Conservation (phyloP, 805 yeast species). For the Ogataea chonburiensis region DNA sequence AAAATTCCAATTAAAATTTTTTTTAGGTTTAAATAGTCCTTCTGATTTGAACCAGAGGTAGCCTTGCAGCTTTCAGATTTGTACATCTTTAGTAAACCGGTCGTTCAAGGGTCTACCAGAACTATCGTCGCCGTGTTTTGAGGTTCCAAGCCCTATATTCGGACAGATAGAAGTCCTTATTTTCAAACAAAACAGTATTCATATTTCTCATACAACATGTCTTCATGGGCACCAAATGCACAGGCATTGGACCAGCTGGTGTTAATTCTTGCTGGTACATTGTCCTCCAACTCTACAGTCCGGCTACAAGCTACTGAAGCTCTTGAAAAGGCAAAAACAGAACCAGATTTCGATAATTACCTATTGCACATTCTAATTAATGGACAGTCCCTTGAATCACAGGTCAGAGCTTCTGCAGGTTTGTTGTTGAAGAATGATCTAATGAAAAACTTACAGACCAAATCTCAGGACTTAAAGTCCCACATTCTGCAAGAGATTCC, state of each 20-base stretch:
- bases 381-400: constrained; percentile 48
- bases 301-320: constrained; percentile 73
- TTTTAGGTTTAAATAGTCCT: constrained; percentile 1
- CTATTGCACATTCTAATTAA: constrained; percentile 64
- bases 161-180: neutral
- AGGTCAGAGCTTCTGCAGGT: constrained; percentile 86
- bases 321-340: constrained; percentile 62
- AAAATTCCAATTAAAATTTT: constrained; percentile 4
- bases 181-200: constrained; percentile 3
- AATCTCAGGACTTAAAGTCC: constrained; percentile 31
- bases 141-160: neutral
- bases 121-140: too few relatives aligned
- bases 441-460: constrained; percentile 37
- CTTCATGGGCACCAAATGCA: constrained; percentile 68
- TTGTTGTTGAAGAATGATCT: constrained; percentile 76
- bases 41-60: constrained; percentile 1
- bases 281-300: constrained; percentile 54
- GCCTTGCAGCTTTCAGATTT: neutral
- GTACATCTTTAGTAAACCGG: neutral
- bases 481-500: constrained; percentile 38
- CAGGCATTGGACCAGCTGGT: constrained; percentile 63
- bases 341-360: constrained; percentile 81
- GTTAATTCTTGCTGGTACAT: constrained; percentile 65
- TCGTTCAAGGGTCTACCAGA: too few relatives aligned
- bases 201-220: constrained; percentile 6